phyloP scores from a whole-genome alignment of 225 moss, liverwort and hornwort genomes.

The Anthoceros angustus region DNA sequence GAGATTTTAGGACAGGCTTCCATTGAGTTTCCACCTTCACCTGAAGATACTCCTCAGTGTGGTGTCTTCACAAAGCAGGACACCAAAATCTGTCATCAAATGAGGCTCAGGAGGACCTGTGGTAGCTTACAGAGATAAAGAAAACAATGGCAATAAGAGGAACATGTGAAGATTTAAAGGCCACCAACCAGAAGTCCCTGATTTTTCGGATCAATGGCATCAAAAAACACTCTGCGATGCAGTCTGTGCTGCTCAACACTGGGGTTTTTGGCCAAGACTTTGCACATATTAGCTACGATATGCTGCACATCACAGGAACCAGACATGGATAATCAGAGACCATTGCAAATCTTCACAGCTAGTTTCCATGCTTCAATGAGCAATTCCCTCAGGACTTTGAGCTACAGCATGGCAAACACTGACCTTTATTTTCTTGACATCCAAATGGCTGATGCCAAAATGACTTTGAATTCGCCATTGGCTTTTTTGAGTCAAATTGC shows the following conservation, averaged over 20 bases:
- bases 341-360: not conserved
- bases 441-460: constrained; percentile 78
- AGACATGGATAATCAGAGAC: not conserved
- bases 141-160: not conserved
- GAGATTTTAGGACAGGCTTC: not conserved
- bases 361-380: no score
- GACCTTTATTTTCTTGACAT: constrained; percentile 72
- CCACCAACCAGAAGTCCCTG: not conserved
- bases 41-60: constrained; percentile 80
- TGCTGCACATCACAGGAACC: not conserved
- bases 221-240: not conserved
- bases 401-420: constrained; percentile 9
- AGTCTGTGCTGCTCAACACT: not conserved
- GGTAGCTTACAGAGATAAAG: not conserved
- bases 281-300: not conserved
- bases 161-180: not conserved
- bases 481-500: constrained; percentile 87
- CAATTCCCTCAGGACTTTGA: not conserved
- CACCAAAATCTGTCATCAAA: constrained; percentile 62
- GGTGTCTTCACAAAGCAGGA: constrained; percentile 98
- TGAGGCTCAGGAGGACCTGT: constrained; percentile 42
- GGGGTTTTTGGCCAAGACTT: not conserved
- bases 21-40: constrained; percentile 48
- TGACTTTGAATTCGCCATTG: constrained; percentile 98
- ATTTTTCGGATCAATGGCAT: not conserved